Conservation (phyloP, 805 yeast genomes). For the Groenewaldozyma tartarivorans region DNA sequence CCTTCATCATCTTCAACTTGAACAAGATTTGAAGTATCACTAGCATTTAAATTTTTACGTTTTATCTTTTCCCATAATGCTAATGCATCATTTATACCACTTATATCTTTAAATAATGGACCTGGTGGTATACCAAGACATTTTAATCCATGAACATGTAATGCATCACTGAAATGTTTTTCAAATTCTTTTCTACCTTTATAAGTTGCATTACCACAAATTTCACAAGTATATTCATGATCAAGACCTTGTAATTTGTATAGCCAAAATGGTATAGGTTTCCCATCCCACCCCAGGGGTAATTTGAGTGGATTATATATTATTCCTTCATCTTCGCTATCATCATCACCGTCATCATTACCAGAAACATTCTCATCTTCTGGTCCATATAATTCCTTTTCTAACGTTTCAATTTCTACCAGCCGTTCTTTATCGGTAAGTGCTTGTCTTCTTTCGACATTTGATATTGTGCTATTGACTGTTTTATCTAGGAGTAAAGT, state of each 20-base stretch:
- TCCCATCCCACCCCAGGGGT: constrained; percentile 82
- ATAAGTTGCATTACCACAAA: constrained; percentile 69
- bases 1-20: constrained; percentile 93
- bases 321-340: constrained; percentile 28
- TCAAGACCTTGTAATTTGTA: constrained; percentile 83
- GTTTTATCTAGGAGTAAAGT: constrained; percentile 31
- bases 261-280: constrained; percentile 89
- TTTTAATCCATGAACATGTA: constrained; percentile 65
- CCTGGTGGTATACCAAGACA: constrained; percentile 62
- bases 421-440: constrained; percentile 62
- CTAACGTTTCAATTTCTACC: constrained; percentile 41
- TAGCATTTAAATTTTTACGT: constrained; percentile 30
- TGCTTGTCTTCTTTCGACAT: constrained; percentile 51
- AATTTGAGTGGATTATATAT: constrained; percentile 43
- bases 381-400: constrained; percentile 23
- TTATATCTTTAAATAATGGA: constrained; percentile 51
- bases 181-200: constrained; percentile 66
- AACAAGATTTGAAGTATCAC: constrained; percentile 43
- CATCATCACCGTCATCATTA: constrained; percentile 20
- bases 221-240: constrained; percentile 64
- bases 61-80: constrained; percentile 41
- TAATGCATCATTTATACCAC: constrained; percentile 57
- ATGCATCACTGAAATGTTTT: constrained; percentile 61
- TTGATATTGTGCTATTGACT: constrained; percentile 43
- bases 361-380: constrained; percentile 14